phyloP scores from a whole-genome alignment of 176 grass and related monocot species.

The Poa pratensis region DNA sequence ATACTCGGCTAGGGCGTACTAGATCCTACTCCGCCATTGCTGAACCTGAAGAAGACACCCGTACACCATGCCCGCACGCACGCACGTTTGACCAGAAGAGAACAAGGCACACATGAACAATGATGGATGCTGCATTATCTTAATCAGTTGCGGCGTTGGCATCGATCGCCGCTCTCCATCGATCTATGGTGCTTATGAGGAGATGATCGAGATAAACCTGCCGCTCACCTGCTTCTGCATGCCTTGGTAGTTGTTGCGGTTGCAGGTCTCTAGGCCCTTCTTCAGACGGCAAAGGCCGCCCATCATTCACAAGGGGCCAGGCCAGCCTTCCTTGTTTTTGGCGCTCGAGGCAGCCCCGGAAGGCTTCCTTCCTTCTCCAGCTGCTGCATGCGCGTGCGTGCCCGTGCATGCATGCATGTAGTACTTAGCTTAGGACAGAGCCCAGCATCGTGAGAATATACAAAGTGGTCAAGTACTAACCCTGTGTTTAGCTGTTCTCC shows the following conservation, averaged over 20 bases:
- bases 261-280: conserved; percentile 31
- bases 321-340: conserved; percentile 33
- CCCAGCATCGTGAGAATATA: conserved; percentile 48
- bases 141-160: neutral
- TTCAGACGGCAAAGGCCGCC: conserved; percentile 12
- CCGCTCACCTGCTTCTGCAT: neutral
- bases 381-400: conserved; percentile 6
- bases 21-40: neutral
- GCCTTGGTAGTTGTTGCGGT: conserved; percentile 52
- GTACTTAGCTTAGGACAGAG: neutral
- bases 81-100: conserved; percentile 30
- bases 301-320: conserved; percentile 20
- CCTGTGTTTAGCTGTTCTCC: conserved; percentile 2
- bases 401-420: conserved; percentile 29
- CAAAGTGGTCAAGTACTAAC: neutral
- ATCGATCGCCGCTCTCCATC: neutral
- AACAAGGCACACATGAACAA: conserved; percentile 30
- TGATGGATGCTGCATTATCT: conserved; percentile 27
- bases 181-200: neutral
- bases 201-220: neutral
- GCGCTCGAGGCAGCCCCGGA: conserved; percentile 34
- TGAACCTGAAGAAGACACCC: neutral
- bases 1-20: neutral
- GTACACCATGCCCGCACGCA: neutral
- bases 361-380: conserved; percentile 6